Evolutionary conservation across 2,329 filamentous ascomycete species (phyloP).

Genomic region (Cytospora mali): DNA sequence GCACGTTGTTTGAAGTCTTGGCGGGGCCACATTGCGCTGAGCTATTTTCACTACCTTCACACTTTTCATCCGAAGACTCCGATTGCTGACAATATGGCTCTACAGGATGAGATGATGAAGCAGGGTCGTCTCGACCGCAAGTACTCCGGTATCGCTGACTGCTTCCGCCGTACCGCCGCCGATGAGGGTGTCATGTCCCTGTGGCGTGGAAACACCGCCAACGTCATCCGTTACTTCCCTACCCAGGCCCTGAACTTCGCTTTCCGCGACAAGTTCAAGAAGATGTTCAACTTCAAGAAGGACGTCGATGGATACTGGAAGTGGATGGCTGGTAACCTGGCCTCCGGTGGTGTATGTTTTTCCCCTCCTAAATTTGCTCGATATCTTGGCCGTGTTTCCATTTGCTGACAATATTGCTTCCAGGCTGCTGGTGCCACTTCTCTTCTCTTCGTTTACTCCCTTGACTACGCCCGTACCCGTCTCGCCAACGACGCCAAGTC

Average conservation of each 20-base stretch:
- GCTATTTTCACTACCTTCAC: not conserved
- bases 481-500: conserved; percentile 99
- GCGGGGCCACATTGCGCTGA: not conserved
- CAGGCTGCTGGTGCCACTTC: conserved; percentile 98
- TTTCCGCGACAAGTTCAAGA: conserved; percentile 99
- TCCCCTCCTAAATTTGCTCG: not conserved
- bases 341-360: conserved; percentile 93
- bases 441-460: conserved; percentile 99
- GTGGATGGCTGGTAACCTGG: conserved; percentile 99
- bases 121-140: conserved; percentile 96
- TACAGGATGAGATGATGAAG: conserved; percentile 99
- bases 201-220: conserved; percentile 99
- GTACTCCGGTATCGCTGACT: conserved; percentile 91
- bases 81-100: conserved; percentile 36
- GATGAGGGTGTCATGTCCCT: conserved; percentile 93
- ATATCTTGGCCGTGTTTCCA: conserved; percentile 10
- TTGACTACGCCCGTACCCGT: conserved; percentile 99
- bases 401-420: conserved; percentile 7
- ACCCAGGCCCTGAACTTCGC: conserved; percentile 99
- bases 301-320: conserved; percentile 95
- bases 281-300: conserved; percentile 99
- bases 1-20: not conserved
- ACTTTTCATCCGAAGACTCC: not conserved
- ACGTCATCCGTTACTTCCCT: conserved; percentile 99
- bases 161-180: conserved; percentile 89